phyloP scores from a whole-genome alignment of 331 rosid species.

The Spiraea crenata region DNA sequence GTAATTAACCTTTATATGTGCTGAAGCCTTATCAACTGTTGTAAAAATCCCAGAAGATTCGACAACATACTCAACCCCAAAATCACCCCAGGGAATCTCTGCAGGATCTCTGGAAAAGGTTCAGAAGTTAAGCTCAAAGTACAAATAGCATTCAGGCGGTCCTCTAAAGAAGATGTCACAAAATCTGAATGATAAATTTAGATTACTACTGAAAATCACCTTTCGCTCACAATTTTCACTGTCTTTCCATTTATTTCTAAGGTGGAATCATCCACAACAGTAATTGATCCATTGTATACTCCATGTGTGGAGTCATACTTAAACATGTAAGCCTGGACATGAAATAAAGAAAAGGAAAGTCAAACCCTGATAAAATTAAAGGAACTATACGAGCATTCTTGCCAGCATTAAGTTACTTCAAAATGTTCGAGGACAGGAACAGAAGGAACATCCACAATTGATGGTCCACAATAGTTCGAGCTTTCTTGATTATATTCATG shows the following conservation, averaged over 20 bases:
- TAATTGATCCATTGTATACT: constrained; percentile 66
- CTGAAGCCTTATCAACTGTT: constrained; percentile 71
- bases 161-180: background rate
- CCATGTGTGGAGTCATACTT: constrained; percentile 97
- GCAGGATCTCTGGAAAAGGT: constrained; percentile 69
- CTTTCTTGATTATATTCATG: no score
- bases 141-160: background rate
- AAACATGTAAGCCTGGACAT: constrained; percentile 86
- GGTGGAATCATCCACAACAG: constrained; percentile 60
- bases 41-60: constrained; percentile 97
- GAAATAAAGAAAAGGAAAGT: background rate
- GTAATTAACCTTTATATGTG: constrained; percentile 66
- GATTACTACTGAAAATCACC: constrained; percentile 32
- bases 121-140: constrained; percentile 2
- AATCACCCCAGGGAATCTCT: constrained; percentile 91
- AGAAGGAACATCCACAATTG: background rate
- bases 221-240: constrained; percentile 65
- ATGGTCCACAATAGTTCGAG: no score
- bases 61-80: constrained; percentile 81
- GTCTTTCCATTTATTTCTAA: constrained; percentile 88
- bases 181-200: background rate
- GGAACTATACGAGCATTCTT: background rate
- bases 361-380: constrained; percentile 4
- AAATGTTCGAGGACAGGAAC: background rate
- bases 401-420: background rate